Evolutionary conservation across 192 early-diverging fungal genomes (phyloP).

Genomic region (Mortierella alpina): DNA sequence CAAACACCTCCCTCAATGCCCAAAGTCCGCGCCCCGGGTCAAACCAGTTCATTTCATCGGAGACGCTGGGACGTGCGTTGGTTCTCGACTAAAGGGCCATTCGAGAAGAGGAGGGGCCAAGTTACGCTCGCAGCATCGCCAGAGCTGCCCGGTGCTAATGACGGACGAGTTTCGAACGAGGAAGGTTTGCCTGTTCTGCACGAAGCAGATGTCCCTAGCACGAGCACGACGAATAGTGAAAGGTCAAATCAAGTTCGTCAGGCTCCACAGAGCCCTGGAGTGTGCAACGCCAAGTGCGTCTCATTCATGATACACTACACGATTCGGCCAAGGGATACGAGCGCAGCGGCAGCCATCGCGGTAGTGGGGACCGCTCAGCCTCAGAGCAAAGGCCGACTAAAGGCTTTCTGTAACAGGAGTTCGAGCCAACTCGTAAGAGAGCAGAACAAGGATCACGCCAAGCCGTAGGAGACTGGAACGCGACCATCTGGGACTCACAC

Average conservation of each 20-base stretch:
- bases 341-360: constrained; percentile 5
- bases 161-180: constrained; percentile 1
- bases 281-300: constrained; percentile 1
- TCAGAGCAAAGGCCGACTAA: too few species aligned
- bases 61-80: background rate
- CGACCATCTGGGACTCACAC: too few species aligned
- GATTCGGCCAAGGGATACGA: background rate
- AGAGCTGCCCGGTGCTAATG: background rate
- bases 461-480: too few species aligned
- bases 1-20: constrained; percentile 5
- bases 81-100: background rate
- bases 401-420: too few species aligned
- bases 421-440: too few species aligned
- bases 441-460: too few species aligned
- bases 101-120: background rate
- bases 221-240: background rate
- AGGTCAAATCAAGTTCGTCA: constrained; percentile 1
- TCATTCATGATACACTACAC: background rate
- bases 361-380: too few species aligned
- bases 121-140: background rate
- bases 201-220: background rate
- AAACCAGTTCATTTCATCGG: background rate
- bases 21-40: constrained; percentile 6
- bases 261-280: constrained; percentile 1
- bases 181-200: background rate